Evolutionary conservation across 805 yeast species (phyloP).

Genomic region (Candida verbasci): DNA sequence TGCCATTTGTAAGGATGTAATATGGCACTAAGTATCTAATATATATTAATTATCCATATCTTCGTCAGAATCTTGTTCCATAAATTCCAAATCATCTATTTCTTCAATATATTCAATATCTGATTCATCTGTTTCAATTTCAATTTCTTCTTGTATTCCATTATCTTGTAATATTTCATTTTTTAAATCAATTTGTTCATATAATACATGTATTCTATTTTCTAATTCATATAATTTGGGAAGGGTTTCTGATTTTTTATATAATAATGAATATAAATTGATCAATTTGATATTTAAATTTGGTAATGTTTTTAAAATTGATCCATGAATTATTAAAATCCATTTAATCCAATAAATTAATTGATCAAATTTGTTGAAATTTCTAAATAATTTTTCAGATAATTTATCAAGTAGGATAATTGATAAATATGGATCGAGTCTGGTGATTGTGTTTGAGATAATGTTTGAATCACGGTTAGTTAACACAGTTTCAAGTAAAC

Average conservation of each 20-base stretch:
- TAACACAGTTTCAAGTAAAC: constrained; percentile 81
- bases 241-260: constrained; percentile 45
- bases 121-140: constrained; percentile 26
- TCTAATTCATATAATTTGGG: constrained; percentile 49
- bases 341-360: constrained; percentile 54
- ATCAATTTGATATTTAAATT: constrained; percentile 40
- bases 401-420: constrained; percentile 48
- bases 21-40: neutral
- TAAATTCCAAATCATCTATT: constrained; percentile 45
- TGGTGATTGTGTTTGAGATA: constrained; percentile 46
- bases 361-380: constrained; percentile 46
- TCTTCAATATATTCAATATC: constrained; percentile 74
- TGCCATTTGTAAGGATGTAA: no score
- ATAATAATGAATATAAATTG: constrained; percentile 43
- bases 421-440: constrained; percentile 46
- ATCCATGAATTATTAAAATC: constrained; percentile 53
- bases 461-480: constrained; percentile 47
- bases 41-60: constrained; percentile 7
- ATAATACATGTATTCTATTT: constrained; percentile 45
- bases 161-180: constrained; percentile 30
- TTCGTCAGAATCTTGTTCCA: constrained; percentile 9
- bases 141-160: constrained; percentile 22
- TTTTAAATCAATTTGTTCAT: constrained; percentile 39
- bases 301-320: constrained; percentile 43
- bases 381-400: constrained; percentile 49